Conservation (phyloP, 2,329 filamentous ascomycete genomes). For the Cercospora sojina region DNA sequence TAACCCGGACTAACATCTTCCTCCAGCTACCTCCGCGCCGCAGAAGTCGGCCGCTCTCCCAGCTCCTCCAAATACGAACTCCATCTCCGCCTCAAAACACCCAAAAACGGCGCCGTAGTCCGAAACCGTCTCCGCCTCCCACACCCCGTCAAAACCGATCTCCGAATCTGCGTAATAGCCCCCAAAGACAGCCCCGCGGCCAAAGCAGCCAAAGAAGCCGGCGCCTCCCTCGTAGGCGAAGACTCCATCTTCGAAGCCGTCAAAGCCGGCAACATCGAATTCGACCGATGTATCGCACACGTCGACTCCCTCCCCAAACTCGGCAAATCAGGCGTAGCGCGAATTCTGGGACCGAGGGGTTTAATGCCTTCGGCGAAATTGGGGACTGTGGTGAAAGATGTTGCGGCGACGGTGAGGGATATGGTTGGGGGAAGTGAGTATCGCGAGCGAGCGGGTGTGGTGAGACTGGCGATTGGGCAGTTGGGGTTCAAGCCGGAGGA, state of each 20-base stretch:
- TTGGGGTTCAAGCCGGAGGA: conserved; percentile 84
- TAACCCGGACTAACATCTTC: neutral
- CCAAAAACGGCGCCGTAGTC: conserved; percentile 81
- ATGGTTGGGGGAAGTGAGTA: conserved; percentile 84
- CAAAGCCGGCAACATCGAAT: conserved; percentile 72
- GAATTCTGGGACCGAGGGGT: conserved; percentile 81
- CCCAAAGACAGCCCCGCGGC: conserved; percentile 75
- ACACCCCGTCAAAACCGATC: conserved; percentile 83
- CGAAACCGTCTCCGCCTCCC: conserved; percentile 86
- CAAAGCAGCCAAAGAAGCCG: conserved; percentile 70
- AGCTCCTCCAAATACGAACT: conserved; percentile 82
- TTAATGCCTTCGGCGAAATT: conserved; percentile 89
- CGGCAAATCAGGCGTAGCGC: conserved; percentile 75
- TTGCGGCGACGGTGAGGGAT: conserved; percentile 71
- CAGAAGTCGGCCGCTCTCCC: conserved; percentile 81
- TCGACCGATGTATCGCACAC: conserved; percentile 88
- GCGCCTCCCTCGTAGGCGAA: conserved; percentile 81
- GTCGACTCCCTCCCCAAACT: conserved; percentile 72
- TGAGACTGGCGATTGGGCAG: conserved; percentile 88
- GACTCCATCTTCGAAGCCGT: conserved; percentile 81
- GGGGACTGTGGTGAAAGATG: conserved; percentile 82
- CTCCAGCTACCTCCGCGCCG: conserved; percentile 79
- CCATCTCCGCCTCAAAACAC: conserved; percentile 75
- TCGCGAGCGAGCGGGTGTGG: conserved; percentile 78
- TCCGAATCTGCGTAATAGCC: conserved; percentile 86